These are phyloP conservation scores for Lagenaria siceraria DNA, from an alignment of 306 rosid species.

Conservation along the genomic window DNA sequence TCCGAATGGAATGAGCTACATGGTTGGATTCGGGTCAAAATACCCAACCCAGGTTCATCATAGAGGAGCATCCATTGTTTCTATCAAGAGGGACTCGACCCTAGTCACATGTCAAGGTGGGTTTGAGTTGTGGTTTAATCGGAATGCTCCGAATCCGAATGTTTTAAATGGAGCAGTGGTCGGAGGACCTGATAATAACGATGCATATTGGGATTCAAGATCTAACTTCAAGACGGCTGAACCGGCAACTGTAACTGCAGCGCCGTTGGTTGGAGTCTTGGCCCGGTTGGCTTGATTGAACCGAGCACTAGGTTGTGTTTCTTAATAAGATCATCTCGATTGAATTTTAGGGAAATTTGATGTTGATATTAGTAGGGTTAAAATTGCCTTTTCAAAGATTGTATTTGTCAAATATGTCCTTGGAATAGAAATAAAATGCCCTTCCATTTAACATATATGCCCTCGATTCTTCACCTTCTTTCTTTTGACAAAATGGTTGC, in stretches of 20 bases:
- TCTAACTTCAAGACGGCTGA: slow-evolving; percentile 27
- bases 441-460: neutral
- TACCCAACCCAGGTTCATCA: slow-evolving; percentile 42
- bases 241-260: slow-evolving; percentile 28
- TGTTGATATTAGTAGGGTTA: neutral
- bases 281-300: slow-evolving; percentile 25
- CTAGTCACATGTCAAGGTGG: slow-evolving; percentile 40
- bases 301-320: neutral
- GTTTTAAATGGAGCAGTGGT: slow-evolving; percentile 36
- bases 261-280: slow-evolving; percentile 46
- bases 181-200: slow-evolving; percentile 29
- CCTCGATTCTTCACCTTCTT: neutral
- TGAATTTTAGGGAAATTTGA: neutral
- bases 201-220: slow-evolving; percentile 25
- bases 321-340: neutral
- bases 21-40: slow-evolving; percentile 50
- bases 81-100: slow-evolving; percentile 17
- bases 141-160: slow-evolving; percentile 37
- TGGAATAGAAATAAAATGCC: neutral
- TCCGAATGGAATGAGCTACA: slow-evolving; percentile 39
- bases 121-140: slow-evolving; percentile 21
- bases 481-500: neutral
- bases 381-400: neutral
- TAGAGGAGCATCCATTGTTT: slow-evolving; percentile 55
- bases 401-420: neutral